phyloP scores from a whole-genome alignment of 768 basidiomycete species.

The Filobasidium wieringae region DNA sequence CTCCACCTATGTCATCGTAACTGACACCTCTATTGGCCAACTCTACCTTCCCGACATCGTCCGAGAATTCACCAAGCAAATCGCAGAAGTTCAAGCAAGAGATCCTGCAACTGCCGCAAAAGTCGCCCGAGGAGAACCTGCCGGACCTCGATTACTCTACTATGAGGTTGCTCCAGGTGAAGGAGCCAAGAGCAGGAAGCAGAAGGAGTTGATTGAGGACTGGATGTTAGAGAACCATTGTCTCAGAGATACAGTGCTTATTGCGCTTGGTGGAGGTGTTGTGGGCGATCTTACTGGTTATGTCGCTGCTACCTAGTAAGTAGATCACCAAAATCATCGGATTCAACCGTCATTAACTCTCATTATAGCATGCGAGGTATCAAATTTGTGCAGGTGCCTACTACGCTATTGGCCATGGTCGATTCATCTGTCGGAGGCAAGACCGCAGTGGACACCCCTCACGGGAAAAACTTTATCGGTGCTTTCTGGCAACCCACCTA shows the following conservation, averaged over 20 bases:
- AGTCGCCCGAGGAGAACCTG: constrained; percentile 14
- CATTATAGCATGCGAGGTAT: constrained; percentile 81
- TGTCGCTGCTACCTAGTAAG: constrained; percentile 91
- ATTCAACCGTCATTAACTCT: neutral
- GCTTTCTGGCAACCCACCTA: constrained; percentile 97
- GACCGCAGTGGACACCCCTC: constrained; percentile 97
- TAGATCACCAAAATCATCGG: constrained; percentile 13
- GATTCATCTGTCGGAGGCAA: constrained; percentile 96
- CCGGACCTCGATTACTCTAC: constrained; percentile 55
- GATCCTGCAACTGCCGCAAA: constrained; percentile 21
- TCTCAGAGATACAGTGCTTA: constrained; percentile 80
- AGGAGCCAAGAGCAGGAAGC: constrained; percentile 76
- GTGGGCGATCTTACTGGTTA: constrained; percentile 95
- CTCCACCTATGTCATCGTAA: constrained; percentile 80
- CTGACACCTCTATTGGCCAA: constrained; percentile 77
- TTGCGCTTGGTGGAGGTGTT: constrained; percentile 92
- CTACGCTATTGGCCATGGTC: constrained; percentile 94
- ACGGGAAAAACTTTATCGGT: constrained; percentile 96
- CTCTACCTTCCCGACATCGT: constrained; percentile 63
- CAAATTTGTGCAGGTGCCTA: constrained; percentile 89
- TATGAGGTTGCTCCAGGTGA: constrained; percentile 82
- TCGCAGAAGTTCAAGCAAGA: constrained; percentile 24
- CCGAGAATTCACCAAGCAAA: constrained; percentile 49
- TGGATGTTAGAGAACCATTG: constrained; percentile 76
- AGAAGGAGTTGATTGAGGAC: constrained; percentile 89